Evolutionary conservation across 73 alveolate species (phyloP).

Genomic region (Symbiodinium natans): DNA sequence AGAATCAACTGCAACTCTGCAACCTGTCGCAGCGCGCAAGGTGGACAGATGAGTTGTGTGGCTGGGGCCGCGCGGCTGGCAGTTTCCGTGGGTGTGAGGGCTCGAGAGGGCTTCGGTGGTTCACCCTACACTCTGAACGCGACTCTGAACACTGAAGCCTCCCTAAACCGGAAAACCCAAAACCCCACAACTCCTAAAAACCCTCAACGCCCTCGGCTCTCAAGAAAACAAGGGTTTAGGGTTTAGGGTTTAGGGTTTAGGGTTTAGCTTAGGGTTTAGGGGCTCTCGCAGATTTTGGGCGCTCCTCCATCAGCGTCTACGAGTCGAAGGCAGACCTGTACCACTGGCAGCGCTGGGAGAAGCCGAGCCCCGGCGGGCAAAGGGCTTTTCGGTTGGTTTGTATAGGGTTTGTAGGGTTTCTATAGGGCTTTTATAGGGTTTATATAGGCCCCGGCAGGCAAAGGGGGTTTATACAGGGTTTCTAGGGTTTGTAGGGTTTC

Average conservation of each 20-base stretch:
- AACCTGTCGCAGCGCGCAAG: too few relatives aligned
- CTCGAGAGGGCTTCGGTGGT: too few relatives aligned
- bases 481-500: background rate
- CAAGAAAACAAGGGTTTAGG: background rate
- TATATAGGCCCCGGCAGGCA: too few relatives aligned
- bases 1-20: background rate
- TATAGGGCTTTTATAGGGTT: too few relatives aligned
- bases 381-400: background rate
- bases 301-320: background rate
- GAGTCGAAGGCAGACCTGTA: background rate
- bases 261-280: too few relatives aligned
- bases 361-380: background rate
- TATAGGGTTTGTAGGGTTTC: background rate
- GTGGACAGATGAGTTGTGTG: slow-evolving; percentile 9
- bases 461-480: background rate
- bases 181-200: background rate
- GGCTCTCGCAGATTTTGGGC: background rate
- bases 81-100: background rate
- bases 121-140: too few relatives aligned
- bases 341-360: background rate
- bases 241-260: background rate
- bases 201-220: background rate
- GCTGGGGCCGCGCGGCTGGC: background rate
- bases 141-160: too few relatives aligned
- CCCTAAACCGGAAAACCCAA: too few relatives aligned